Base-by-base conservation (phyloP, 306 rosid genomes). In the Crataegus laevigata region DNA sequence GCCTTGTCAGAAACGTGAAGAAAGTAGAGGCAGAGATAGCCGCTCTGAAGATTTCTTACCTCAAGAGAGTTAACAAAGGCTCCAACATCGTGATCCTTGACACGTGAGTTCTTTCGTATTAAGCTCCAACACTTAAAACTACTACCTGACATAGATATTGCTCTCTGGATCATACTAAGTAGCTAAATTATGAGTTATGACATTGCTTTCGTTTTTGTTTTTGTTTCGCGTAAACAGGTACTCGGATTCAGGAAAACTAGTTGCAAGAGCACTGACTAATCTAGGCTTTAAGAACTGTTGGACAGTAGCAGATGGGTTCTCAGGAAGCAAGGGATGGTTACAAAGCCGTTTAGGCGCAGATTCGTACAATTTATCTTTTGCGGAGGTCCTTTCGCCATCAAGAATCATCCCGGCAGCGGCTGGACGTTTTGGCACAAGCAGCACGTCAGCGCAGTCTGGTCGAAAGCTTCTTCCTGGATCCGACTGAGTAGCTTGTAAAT, bases 301-400 rank as follows among this genome's bases (percentile, higher is more conserved):
- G 90, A 79, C 75, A 7, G 98, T 92, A 64, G 89, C 90, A 8
- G 97, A 89, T 80, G 99, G 99, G n/a, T 94, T 90, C 85, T 90
- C 96, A 12, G 99, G 97, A 29, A 75, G 74, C 74, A 89, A 72
- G 82, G 98, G 98, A 26, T 96, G 98, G 98, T 80, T 96, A 30
- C 98, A 92, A 77, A 96, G 99, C 81, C 94, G 92, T 71, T 75
- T 96, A 80, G 99, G 93, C 62, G 84, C 90, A 10, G 97, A 94
- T 83, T 78, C 97, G 0, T 94, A 89, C 83, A 92, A 85, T 19
- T 81, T 88, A n/a, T 89, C 96, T 0, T 87, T 90, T 21, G 89
- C 91, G 3, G 91, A 94, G 84, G 87, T 94, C n/a, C 64, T 92
- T 70, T 92, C 98, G 11, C 99, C 99, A 11, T 90, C 96, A n/a